Evolutionary conservation across 2,329 filamentous ascomycete species (phyloP).

Genomic region (Xylariales sp.): DNA sequence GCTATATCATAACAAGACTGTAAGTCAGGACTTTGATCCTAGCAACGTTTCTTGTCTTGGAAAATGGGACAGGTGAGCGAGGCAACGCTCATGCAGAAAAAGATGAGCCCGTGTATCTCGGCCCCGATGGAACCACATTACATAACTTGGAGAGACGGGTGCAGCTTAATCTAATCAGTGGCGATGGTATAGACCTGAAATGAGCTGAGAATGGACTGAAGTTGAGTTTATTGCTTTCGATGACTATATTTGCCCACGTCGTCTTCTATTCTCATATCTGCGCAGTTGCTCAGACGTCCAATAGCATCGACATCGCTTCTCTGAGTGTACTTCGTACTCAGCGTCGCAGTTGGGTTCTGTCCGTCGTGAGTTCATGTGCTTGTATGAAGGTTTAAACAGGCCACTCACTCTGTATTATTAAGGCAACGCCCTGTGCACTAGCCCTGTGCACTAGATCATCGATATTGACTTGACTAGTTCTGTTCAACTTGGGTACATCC

Average conservation of each 20-base stretch:
- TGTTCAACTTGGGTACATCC: background rate
- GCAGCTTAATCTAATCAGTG: too few species aligned
- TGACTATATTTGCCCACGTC: background rate
- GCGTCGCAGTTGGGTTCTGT: slow-evolving; percentile 1
- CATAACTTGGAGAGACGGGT: too few species aligned
- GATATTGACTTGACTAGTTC: background rate
- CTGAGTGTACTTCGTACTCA: background rate
- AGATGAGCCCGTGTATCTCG: too few species aligned
- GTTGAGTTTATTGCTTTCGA: background rate
- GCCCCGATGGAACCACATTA: too few species aligned
- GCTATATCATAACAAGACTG: too few species aligned
- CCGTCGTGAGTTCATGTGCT: background rate
- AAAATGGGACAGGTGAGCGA: too few species aligned
- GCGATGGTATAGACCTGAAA: background rate
- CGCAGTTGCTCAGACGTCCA: background rate
- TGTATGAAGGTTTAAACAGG: background rate
- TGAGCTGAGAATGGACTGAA: background rate
- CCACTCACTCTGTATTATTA: slow-evolving; percentile 1
- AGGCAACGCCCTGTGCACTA: too few species aligned
- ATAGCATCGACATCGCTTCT: background rate
- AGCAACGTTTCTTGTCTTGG: too few species aligned
- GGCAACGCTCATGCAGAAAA: too few species aligned
- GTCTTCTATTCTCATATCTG: slow-evolving; percentile 2
- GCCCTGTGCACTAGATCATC: background rate
- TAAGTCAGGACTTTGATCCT: too few species aligned